phyloP scores from a whole-genome alignment of 441 rosid species.

The Breynia disticha region DNA sequence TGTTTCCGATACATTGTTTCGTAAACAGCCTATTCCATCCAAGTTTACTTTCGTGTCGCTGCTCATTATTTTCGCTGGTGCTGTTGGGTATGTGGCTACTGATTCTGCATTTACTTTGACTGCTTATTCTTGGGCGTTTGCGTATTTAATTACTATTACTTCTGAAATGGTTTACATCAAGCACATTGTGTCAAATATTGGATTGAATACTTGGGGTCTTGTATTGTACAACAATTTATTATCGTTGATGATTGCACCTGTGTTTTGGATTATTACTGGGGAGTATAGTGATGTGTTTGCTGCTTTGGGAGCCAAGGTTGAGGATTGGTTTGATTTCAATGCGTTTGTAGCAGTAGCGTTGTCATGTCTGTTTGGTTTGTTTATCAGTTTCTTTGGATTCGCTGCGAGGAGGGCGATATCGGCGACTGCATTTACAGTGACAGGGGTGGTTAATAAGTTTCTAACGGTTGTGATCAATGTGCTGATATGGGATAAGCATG shows the following conservation, averaged over 20 bases:
- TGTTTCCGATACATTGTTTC: slow-evolving; percentile 66
- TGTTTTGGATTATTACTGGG: slow-evolving; percentile 79
- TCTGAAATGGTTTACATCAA: slow-evolving; percentile 94
- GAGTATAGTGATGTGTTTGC: slow-evolving; percentile 58
- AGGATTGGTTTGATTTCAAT: slow-evolving; percentile 47
- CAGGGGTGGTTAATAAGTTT: slow-evolving; percentile 94
- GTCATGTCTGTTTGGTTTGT: slow-evolving; percentile 86
- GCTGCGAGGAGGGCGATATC: slow-evolving; percentile 92
- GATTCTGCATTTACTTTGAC: slow-evolving; percentile 78
- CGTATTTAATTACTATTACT: slow-evolving; percentile 75
- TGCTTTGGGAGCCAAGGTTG: slow-evolving; percentile 39
- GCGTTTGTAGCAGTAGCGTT: slow-evolving; percentile 60
- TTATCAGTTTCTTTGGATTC: slow-evolving; percentile 89
- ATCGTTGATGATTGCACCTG: slow-evolving; percentile 75
- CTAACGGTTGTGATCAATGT: slow-evolving; percentile 90
- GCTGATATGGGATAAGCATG: slow-evolving; percentile 93
- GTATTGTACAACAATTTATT: slow-evolving; percentile 76
- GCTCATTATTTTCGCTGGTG: slow-evolving; percentile 66
- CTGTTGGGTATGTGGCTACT: slow-evolving; percentile 83
- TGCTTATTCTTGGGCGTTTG: slow-evolving; percentile 84
- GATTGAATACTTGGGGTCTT: slow-evolving; percentile 91
- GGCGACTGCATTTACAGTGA: slow-evolving; percentile 90
- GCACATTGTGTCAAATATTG: slow-evolving; percentile 87
- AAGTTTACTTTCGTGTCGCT: slow-evolving; percentile 57
- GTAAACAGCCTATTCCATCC: slow-evolving; percentile 77